Percentiles rank a stretch among this genome's conserved stretches.
phyloP scores from a whole-genome alignment of 2,329 filamentous ascomycete species.

The Xylariaceae sp. region DNA sequence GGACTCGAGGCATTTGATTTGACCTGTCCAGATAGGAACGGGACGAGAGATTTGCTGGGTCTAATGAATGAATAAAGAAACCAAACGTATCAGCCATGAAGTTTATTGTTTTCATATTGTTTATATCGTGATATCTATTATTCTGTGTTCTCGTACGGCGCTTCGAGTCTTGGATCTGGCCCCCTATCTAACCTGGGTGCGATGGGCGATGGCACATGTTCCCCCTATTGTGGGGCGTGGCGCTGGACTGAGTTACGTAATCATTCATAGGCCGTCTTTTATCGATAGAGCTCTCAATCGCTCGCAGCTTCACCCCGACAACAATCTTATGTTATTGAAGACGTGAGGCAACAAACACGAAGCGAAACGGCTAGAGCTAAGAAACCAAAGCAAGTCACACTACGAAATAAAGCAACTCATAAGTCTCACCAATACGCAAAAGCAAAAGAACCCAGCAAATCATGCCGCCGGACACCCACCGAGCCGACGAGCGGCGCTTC shows the following conservation, averaged over 20 bases:
- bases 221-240: too few species aligned
- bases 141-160: too few species aligned
- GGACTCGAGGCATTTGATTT: slow-evolving; percentile 5
- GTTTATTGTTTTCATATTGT: too few species aligned
- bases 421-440: too few species aligned
- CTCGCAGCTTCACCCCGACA: background rate
- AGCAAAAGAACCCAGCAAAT: background rate
- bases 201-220: too few species aligned
- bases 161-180: too few species aligned
- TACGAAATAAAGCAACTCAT: background rate
- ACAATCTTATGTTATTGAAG: too few species aligned
- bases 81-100: background rate
- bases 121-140: too few species aligned
- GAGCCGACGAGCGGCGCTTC: slow-evolving; percentile 75
- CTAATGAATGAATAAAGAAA: slow-evolving; percentile 12
- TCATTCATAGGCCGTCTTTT: background rate
- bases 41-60: slow-evolving; percentile 3
- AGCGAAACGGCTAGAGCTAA: background rate
- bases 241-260: too few species aligned
- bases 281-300: background rate
- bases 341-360: background rate
- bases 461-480: slow-evolving; percentile 44
- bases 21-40: background rate
- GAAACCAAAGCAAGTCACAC: background rate
- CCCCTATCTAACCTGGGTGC: too few species aligned